phyloP scores from a whole-genome alignment of 2,329 filamentous ascomycete genomes.

The Aspergillus glaucus region DNA sequence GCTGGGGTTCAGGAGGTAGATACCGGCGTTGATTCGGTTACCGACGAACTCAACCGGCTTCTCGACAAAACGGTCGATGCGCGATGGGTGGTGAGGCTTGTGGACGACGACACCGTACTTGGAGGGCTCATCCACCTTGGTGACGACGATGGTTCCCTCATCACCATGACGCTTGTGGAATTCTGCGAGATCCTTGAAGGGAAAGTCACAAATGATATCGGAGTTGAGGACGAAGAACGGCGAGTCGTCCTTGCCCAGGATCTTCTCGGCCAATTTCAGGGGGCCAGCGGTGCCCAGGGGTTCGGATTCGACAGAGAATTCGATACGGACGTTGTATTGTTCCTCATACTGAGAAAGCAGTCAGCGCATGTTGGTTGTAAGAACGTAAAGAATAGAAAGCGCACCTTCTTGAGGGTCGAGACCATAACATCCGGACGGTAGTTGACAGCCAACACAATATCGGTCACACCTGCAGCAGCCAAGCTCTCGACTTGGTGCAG shows the following conservation, averaged over 20 bases:
- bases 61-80: constrained; percentile 98
- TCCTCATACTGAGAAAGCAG: constrained; percentile 64
- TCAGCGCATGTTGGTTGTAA: not conserved
- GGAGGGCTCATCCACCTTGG: constrained; percentile 97
- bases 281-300: constrained; percentile 92
- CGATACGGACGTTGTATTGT: constrained; percentile 88
- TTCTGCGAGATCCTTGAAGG: constrained; percentile 78
- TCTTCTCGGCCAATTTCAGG: constrained; percentile 88
- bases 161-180: constrained; percentile 93
- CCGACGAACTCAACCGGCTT: constrained; percentile 98
- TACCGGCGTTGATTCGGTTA: constrained; percentile 97
- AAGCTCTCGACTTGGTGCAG: constrained; percentile 95
- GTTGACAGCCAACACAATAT: constrained; percentile 97
- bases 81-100: constrained; percentile 82
- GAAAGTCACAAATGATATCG: constrained; percentile 96
- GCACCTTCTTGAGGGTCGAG: constrained; percentile 78
- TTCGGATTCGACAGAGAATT: constrained; percentile 94
- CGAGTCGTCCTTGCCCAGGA: constrained; percentile 83
- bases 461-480: constrained; percentile 86
- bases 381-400: constrained; percentile 20
- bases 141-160: constrained; percentile 96
- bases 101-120: constrained; percentile 99
- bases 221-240: constrained; percentile 99
- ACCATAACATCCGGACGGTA: constrained; percentile 99
- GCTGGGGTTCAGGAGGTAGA: constrained; percentile 95